Conservation (phyloP, 805 yeast species). For the Schizosaccharomyces osmophilus region DNA sequence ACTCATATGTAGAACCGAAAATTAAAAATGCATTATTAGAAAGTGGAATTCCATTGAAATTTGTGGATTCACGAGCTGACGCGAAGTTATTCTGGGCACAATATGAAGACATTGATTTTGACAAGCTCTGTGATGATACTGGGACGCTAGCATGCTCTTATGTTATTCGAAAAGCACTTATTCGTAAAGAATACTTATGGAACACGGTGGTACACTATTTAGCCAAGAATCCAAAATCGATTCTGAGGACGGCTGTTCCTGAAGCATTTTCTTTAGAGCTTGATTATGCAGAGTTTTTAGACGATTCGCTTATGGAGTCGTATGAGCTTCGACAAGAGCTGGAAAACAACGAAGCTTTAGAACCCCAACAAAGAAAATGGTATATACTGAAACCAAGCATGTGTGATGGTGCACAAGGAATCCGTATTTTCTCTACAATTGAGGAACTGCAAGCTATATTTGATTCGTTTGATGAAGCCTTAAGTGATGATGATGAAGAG, state of each 20-base stretch:
- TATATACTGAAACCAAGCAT: conserved; percentile 91
- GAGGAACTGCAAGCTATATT: conserved; percentile 64
- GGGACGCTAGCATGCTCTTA: neutral
- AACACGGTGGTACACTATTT: conserved; percentile 52
- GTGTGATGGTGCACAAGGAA: conserved; percentile 95
- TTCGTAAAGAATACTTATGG: conserved; percentile 73
- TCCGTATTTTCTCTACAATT: conserved; percentile 51
- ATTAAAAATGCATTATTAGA: neutral
- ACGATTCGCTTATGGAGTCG: conserved; percentile 77
- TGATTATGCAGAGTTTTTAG: conserved; percentile 87
- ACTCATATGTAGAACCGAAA: neutral
- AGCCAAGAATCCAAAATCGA: conserved; percentile 50
- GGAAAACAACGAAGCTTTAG: conserved; percentile 18
- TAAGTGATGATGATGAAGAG: conserved; percentile 32
- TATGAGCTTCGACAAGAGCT: conserved; percentile 69
- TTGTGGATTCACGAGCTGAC: neutral
- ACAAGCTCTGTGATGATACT: neutral
- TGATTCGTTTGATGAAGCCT: conserved; percentile 63
- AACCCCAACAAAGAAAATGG: conserved; percentile 11
- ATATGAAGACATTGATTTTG: conserved; percentile 1
- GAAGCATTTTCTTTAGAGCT: conserved; percentile 59
- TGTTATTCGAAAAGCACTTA: conserved; percentile 50
- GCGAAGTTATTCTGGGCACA: neutral
- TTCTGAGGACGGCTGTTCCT: conserved; percentile 38
- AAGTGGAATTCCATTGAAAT: no score